Conservation (phyloP, 2,329 filamentous ascomycete genomes). For the Colletotrichum shisoi region DNA sequence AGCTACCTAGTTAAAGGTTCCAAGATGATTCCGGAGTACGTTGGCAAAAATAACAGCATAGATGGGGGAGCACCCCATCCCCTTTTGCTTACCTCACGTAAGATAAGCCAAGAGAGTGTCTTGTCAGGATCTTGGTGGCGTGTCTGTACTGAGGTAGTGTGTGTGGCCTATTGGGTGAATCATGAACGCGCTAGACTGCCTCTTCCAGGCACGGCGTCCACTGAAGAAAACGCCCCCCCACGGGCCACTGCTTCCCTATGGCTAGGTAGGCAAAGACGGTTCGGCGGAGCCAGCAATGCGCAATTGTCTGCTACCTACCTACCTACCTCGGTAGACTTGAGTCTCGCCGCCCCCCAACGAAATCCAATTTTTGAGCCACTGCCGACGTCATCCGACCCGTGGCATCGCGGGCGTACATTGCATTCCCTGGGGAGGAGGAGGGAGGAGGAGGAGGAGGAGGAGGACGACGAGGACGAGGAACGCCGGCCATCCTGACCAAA, state of each 20-base stretch:
- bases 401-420: constrained; percentile 30
- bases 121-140: neutral
- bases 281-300: neutral
- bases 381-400: constrained; percentile 39
- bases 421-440: constrained; percentile 34
- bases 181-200: constrained; percentile 4
- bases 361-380: constrained; percentile 32
- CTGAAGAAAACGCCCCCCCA: constrained; percentile 29
- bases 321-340: neutral
- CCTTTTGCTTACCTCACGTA: neutral
- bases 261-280: neutral
- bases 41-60: neutral
- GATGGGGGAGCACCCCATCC: neutral
- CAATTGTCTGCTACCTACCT: neutral
- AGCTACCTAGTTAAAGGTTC: constrained; percentile 11
- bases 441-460: neutral
- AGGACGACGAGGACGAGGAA: constrained; percentile 24
- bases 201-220: constrained; percentile 24
- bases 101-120: neutral
- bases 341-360: constrained; percentile 31
- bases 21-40: constrained; percentile 14
- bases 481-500: constrained; percentile 15
- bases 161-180: too few relatives aligned
- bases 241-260: neutral
- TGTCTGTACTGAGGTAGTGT: too few relatives aligned